Percentiles rank a stretch among this genome's conserved stretches.
phyloP scores from a whole-genome alignment of 2,329 filamentous ascomycete genomes.

The Monilinia fructigena region DNA sequence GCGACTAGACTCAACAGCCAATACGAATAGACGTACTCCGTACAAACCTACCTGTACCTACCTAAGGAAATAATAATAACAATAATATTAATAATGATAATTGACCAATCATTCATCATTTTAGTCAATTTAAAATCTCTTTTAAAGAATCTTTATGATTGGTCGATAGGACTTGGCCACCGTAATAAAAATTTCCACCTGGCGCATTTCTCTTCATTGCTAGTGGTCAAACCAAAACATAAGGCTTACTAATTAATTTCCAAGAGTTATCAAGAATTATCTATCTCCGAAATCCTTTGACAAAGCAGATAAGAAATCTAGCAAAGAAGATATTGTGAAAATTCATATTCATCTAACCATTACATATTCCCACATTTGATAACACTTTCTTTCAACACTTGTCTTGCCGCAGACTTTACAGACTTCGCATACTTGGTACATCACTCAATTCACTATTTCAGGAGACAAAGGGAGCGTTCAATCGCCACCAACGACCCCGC shows the following conservation, averaged over 20 bases:
- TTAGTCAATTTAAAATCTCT: not conserved
- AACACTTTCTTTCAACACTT: not conserved
- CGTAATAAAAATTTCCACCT: not conserved
- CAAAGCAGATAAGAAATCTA: constrained; percentile 12
- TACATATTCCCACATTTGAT: not conserved
- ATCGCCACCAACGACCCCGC: constrained; percentile 21
- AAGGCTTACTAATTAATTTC: constrained; percentile 23
- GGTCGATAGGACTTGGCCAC: no score
- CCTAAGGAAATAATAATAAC: not conserved
- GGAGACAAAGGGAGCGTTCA: not conserved
- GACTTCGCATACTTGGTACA: no score
- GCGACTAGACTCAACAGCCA: no score
- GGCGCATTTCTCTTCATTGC: not conserved
- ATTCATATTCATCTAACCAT: not conserved
- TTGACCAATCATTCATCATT: not conserved
- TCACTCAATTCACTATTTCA: not conserved
- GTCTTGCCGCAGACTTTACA: not conserved
- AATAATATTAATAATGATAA: not conserved
- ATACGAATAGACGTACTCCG: no score
- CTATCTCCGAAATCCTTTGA: constrained; percentile 10
- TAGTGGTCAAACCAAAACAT: not conserved
- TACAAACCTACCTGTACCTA: no score
- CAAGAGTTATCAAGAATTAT: constrained; percentile 13
- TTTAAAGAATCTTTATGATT: not conserved
- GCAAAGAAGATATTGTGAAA: constrained; percentile 8